Percentiles rank a stretch among this genome's conserved stretches.
Conservation (phyloP, 2,329 filamentous ascomycete species). For the Pseudogymnoascus sp. region DNA sequence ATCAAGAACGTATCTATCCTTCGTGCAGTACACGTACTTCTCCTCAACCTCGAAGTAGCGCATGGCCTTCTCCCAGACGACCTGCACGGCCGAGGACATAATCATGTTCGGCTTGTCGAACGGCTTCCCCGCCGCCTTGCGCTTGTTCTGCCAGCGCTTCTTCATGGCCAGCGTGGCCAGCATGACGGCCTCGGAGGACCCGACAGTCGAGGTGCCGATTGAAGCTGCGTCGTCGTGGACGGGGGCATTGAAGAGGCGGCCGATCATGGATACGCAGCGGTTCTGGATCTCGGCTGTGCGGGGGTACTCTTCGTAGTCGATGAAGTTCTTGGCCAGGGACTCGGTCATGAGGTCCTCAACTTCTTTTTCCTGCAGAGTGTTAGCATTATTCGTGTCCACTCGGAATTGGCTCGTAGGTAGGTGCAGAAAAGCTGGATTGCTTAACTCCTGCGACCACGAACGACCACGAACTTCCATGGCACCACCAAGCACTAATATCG, state of each 20-base stretch:
- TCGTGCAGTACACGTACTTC: conserved; percentile 62
- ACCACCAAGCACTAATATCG: background rate
- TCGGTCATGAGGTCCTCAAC: conserved; percentile 94
- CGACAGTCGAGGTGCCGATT: conserved; percentile 81
- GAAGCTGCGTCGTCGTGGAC: conserved; percentile 49
- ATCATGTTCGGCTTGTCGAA: conserved; percentile 78
- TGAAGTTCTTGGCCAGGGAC: conserved; percentile 90
- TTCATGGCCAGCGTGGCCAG: conserved; percentile 85
- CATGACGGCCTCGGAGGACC: conserved; percentile 85
- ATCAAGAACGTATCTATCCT: conserved; percentile 56
- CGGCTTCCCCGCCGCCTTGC: conserved; percentile 75
- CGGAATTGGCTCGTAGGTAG: background rate
- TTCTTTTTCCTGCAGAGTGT: conserved; percentile 65
- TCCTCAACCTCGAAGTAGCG: conserved; percentile 92
- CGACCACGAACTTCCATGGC: background rate
- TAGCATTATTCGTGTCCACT: background rate
- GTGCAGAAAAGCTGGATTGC: background rate
- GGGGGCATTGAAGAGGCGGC: conserved; percentile 78
- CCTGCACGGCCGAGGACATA: conserved; percentile 94
- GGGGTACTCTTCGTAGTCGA: conserved; percentile 80
- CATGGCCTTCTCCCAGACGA: conserved; percentile 91
- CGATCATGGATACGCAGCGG: conserved; percentile 87
- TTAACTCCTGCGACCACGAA: no score
- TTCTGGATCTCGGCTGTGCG: conserved; percentile 81
- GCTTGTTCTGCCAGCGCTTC: conserved; percentile 83